Conservation (phyloP, 306 rosid species). For the Cicer pinnatifidum region DNA sequence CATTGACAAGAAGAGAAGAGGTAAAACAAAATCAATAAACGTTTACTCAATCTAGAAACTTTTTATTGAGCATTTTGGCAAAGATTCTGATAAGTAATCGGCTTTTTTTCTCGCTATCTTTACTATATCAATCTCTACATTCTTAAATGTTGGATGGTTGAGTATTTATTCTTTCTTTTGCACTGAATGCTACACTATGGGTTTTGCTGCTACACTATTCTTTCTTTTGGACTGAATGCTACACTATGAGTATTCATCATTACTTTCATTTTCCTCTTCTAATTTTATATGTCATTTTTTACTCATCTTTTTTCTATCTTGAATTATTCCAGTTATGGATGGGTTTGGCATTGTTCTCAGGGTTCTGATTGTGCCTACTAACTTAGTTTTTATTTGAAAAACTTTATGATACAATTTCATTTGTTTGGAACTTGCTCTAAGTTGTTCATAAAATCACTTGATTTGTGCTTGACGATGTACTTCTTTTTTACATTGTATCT, state of each 20-base stretch:
- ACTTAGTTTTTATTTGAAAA: slow-evolving; percentile 22
- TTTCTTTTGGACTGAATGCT: background rate
- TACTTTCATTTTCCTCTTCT: background rate
- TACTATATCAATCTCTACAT: too few species aligned
- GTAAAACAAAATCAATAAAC: too few species aligned
- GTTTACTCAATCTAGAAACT: background rate
- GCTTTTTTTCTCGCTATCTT: too few species aligned
- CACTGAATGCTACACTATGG: background rate
- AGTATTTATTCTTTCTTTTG: too few species aligned
- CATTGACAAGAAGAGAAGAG: too few species aligned
- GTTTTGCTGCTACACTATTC: background rate
- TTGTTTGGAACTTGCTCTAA: background rate
- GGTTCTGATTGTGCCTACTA: slow-evolving; percentile 5
- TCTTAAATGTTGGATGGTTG: too few species aligned
- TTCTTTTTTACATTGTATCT: slow-evolving; percentile 5
- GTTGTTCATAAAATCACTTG: slow-evolving; percentile 21
- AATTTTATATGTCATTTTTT: background rate
- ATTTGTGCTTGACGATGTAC: background rate
- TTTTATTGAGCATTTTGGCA: too few species aligned
- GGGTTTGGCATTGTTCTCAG: background rate
- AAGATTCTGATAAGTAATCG: too few species aligned
- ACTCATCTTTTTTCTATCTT: slow-evolving; percentile 22
- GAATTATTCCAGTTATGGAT: slow-evolving; percentile 15
- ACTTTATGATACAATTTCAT: background rate
- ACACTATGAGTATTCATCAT: background rate